phyloP scores from a whole-genome alignment of 1,284 basidiomycete species.

The Ustilago xerochloae region DNA sequence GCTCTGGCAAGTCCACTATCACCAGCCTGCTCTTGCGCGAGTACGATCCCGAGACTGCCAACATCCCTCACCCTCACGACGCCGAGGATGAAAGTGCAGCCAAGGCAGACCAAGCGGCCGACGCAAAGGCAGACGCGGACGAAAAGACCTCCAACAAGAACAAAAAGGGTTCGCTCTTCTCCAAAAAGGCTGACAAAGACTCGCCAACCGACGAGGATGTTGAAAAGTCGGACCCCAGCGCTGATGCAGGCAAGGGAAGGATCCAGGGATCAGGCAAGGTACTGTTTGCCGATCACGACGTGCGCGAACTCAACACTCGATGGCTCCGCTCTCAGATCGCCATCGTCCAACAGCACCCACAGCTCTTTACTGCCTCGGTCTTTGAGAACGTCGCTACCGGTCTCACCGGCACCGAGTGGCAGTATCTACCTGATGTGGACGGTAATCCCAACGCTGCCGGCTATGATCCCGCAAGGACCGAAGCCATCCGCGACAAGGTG shows the following conservation, averaged over 20 bases:
- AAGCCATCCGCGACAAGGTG: slow-evolving; percentile 63
- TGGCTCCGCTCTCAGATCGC: slow-evolving; percentile 70
- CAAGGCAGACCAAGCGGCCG: slow-evolving; percentile 6
- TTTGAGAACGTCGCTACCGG: slow-evolving; percentile 67
- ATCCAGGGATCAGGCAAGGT: slow-evolving; percentile 58
- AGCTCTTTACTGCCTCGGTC: slow-evolving; percentile 63
- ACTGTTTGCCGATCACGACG: slow-evolving; percentile 64
- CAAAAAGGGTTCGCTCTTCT: slow-evolving; percentile 8
- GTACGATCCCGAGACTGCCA: slow-evolving; percentile 69
- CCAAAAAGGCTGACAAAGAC: slow-evolving; percentile 8
- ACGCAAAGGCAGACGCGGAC: not conserved
- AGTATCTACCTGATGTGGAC: slow-evolving; percentile 44
- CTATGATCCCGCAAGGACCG: slow-evolving; percentile 29
- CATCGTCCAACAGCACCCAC: slow-evolving; percentile 70
- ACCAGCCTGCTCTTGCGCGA: slow-evolving; percentile 69
- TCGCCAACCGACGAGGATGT: slow-evolving; percentile 12
- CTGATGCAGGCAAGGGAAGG: slow-evolving; percentile 20
- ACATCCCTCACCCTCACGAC: slow-evolving; percentile 47
- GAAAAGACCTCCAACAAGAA: slow-evolving; percentile 9
- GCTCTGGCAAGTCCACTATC: slow-evolving; percentile 69
- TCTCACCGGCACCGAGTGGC: slow-evolving; percentile 53
- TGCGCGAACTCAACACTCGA: slow-evolving; percentile 68
- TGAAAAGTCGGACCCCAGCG: slow-evolving; percentile 20
- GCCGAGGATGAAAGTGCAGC: slow-evolving; percentile 19
- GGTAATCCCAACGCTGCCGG: slow-evolving; percentile 20